Evolutionary conservation across 768 basidiomycete species (phyloP).

Genomic region (Leucogyrophana mollusca): DNA sequence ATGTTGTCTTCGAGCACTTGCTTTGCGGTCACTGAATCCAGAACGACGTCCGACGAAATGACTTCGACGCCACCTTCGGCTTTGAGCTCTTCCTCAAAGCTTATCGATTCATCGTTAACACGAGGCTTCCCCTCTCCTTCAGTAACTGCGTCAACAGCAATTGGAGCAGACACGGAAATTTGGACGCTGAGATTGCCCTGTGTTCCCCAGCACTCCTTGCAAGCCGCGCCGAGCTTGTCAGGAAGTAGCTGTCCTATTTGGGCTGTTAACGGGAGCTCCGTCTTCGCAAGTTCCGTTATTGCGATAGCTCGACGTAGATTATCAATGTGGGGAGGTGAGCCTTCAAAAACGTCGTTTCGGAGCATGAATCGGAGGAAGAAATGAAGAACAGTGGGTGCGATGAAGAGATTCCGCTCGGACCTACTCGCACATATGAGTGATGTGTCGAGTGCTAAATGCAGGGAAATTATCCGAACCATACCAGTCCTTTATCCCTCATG

Average conservation of each 20-base stretch:
- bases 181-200: constrained; percentile 31
- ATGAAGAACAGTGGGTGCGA: constrained; percentile 40
- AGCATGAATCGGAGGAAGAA: constrained; percentile 48
- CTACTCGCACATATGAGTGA: constrained; percentile 29
- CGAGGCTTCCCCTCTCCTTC: background rate
- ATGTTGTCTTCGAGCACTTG: constrained; percentile 30
- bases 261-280: constrained; percentile 42
- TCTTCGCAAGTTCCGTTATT: constrained; percentile 35
- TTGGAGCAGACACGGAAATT: constrained; percentile 9
- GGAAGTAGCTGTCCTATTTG: constrained; percentile 38
- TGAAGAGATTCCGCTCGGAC: constrained; percentile 40
- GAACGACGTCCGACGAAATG: constrained; percentile 16
- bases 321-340: constrained; percentile 15
- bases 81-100: constrained; percentile 39
- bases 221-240: constrained; percentile 47
- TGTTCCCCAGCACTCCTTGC: constrained; percentile 47
- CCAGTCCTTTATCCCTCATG: constrained; percentile 60
- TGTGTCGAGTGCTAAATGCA: constrained; percentile 5
- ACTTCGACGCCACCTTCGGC: constrained; percentile 28
- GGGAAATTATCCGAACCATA: constrained; percentile 47
- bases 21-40: constrained; percentile 26
- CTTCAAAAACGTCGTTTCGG: constrained; percentile 40
- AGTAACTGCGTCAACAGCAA: background rate
- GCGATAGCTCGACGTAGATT: constrained; percentile 45
- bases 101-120: background rate